Evolutionary conservation across 805 yeast species (phyloP), one percentile per base, ranked within the genome.

Genomic region (Sungouiozyma ichnusensis): DNA sequence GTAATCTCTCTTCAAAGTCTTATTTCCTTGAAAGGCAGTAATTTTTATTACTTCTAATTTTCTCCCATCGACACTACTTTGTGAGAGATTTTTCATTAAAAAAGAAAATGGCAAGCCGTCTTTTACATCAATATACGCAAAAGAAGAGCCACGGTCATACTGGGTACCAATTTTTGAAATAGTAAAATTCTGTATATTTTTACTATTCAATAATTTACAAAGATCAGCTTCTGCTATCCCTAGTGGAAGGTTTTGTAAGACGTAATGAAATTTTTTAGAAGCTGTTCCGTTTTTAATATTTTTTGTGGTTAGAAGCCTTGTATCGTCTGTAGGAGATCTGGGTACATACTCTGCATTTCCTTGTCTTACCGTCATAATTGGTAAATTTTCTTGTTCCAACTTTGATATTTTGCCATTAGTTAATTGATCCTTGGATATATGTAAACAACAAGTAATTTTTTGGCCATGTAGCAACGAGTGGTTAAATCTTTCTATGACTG

Each of bases 401-500:
- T 48, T 49, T 9, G 44, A 40, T 2, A 48, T 32, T n/a, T 44
- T 48, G 37, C 47, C 20, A 15, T 44, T 42, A 20, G 51, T 50
- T 19, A 52, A 36, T 14, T 44, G 44, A 8, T 46, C 38, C 32
- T 46, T 24, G 11, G 29, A 11, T 24, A 24, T 11, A 38, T 38
- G 14, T 4, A 39, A 6, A 14, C 32, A 17, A 47, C 70, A 67
- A 33, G 49, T 53, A 9, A 68, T 47, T 17, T 42, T 53, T 2
- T 48, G 44, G 4, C 67, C 71, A 44, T 51, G 55, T 29, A 62
- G 47, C 2, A 38, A 18, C 1, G 52, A 48, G 4, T 57, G 55
- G 45, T 69, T 64, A 35, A 49, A 55, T 2, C 44, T 46, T 2
- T 50, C 42, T 29, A 69, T 66, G 31, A 67, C 69, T 1, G 44